These are phyloP conservation scores for Fusarium sororula DNA, from an alignment of 2,329 filamentous ascomycete genomes.

Conservation along the genomic window DNA sequence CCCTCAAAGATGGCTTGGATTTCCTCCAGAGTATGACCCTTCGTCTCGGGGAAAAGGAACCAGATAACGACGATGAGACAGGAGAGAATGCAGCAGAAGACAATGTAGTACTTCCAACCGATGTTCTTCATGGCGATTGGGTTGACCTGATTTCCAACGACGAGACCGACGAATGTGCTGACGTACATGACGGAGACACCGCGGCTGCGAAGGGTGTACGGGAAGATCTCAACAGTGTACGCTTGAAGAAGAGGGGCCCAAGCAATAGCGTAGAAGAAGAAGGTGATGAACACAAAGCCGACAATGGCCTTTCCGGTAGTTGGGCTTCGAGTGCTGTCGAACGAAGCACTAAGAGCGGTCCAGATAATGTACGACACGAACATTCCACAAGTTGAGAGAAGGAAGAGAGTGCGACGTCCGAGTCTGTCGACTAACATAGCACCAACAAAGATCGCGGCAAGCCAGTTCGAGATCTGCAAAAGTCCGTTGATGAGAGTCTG, in stretches of 20 bases:
- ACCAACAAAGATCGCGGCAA: slow-evolving; percentile 49
- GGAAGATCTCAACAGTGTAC: slow-evolving; percentile 43
- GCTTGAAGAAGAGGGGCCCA: slow-evolving; percentile 47
- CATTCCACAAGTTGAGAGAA: slow-evolving; percentile 50
- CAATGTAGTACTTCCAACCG: slow-evolving; percentile 53
- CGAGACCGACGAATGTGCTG: slow-evolving; percentile 32
- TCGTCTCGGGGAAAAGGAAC: slow-evolving; percentile 50
- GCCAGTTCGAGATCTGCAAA: slow-evolving; percentile 51
- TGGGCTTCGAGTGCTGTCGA: slow-evolving; percentile 28
- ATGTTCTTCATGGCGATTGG: slow-evolving; percentile 51
- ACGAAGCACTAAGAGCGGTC: slow-evolving; percentile 42
- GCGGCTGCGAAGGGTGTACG: slow-evolving; percentile 33
- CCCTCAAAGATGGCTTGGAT: slow-evolving; percentile 45
- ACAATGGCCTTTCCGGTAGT: slow-evolving; percentile 44
- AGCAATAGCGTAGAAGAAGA: slow-evolving; percentile 49
- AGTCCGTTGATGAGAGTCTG: slow-evolving; percentile 43
- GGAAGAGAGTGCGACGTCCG: slow-evolving; percentile 52
- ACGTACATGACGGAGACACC: slow-evolving; percentile 36
- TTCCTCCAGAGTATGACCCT: slow-evolving; percentile 44
- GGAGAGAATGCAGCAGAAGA: slow-evolving; percentile 49
- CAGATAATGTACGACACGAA: slow-evolving; percentile 48
- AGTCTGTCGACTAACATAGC: slow-evolving; percentile 52
- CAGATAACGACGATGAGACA: slow-evolving; percentile 47
- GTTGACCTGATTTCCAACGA: slow-evolving; percentile 52
- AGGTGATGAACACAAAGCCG: slow-evolving; percentile 52